These are phyloP conservation scores for Gracilaria vermiculophylla DNA, from an alignment of 23 red algal species.

Conservation along the genomic window DNA sequence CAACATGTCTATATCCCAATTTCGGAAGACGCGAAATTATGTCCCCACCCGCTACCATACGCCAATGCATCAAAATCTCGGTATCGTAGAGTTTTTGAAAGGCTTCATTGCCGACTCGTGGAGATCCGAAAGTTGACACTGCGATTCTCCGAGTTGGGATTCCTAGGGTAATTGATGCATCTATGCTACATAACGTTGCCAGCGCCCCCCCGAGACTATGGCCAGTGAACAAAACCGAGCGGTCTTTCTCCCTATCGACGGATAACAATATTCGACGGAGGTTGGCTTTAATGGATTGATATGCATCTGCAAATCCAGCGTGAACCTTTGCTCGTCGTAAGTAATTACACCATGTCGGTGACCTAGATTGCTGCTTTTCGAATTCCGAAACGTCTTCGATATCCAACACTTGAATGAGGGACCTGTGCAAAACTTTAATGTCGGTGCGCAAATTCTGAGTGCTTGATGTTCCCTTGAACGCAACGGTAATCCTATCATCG, in stretches of 20 bases:
- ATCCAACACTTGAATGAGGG: background rate
- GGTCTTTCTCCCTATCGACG: constrained; percentile 43
- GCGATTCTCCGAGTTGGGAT: constrained; percentile 15
- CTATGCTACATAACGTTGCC: constrained; percentile 65
- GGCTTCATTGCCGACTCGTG: constrained; percentile 73
- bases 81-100: constrained; percentile 67
- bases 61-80: constrained; percentile 60
- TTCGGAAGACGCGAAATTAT: constrained; percentile 72
- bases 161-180: constrained; percentile 30
- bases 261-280: constrained; percentile 14
- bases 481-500: constrained; percentile 72
- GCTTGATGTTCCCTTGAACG: constrained; percentile 77
- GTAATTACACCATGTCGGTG: background rate
- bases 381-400: background rate
- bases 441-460: constrained; percentile 68
- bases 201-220: constrained; percentile 84
- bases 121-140: constrained; percentile 75
- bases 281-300: constrained; percentile 52
- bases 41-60: constrained; percentile 64
- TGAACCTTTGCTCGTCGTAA: constrained; percentile 59
- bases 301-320: constrained; percentile 74
- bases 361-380: background rate
- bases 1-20: constrained; percentile 71
- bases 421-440: constrained; percentile 48
- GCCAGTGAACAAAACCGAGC: constrained; percentile 53